These are phyloP conservation scores for Microbotryum intermedium DNA, from an alignment of 1,284 basidiomycete genomes.

Conservation along the genomic window DNA sequence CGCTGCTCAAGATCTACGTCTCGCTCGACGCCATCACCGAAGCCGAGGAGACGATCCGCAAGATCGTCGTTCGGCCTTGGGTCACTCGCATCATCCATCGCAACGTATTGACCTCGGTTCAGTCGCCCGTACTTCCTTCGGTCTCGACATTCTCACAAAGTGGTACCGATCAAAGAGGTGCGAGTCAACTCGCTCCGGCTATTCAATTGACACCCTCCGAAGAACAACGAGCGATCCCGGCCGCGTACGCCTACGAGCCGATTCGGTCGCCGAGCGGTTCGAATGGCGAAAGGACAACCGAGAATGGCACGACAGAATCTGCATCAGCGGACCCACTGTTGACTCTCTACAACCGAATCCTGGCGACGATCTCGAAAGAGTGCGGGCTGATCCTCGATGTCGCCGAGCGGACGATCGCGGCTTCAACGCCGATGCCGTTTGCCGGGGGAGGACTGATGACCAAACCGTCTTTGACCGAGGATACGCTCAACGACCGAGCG, in stretches of 20 bases:
- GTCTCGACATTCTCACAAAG: not conserved
- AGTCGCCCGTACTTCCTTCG: constrained; percentile 53
- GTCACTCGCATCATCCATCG: constrained; percentile 67
- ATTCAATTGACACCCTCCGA: not conserved
- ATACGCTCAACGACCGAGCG: not conserved
- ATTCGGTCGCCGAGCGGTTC: constrained; percentile 12
- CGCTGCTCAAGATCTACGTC: constrained; percentile 63
- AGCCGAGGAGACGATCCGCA: constrained; percentile 72
- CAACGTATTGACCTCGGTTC: constrained; percentile 48
- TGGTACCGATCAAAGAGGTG: not conserved
- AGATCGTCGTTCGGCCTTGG: constrained; percentile 60
- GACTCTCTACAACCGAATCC: constrained; percentile 65
- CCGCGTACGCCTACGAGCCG: constrained; percentile 23
- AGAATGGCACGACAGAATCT: too few species aligned
- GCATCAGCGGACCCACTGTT: constrained; percentile 54
- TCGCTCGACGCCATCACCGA: constrained; percentile 67
- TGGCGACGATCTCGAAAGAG: constrained; percentile 65
- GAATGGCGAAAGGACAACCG: constrained; percentile 44
- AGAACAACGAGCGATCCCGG: constrained; percentile 8
- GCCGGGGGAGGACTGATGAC: not conserved
- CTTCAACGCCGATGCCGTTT: not conserved
- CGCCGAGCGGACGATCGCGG: constrained; percentile 49
- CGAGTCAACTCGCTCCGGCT: not conserved
- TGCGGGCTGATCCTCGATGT: constrained; percentile 62
- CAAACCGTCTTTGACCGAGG: not conserved